A percentile compares a stretch with the other conserved stretches of the same genome.
Evolutionary conservation across 352 stramenopile genomes (phyloP).

Genomic region (Globisporangium rhizosaccharum): DNA sequence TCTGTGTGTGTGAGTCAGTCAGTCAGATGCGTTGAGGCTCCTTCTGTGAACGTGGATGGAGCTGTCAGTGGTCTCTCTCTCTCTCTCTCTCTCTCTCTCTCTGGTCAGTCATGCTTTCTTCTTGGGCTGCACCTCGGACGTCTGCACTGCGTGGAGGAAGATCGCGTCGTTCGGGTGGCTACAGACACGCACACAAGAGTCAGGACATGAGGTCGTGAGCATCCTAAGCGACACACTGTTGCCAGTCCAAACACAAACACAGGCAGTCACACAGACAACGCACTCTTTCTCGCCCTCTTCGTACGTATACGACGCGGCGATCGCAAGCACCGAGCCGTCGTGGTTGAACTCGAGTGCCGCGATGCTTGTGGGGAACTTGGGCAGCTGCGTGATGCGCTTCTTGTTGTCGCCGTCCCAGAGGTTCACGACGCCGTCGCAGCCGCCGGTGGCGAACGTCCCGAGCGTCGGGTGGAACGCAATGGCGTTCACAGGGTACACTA

Average conservation of each 20-base stretch:
- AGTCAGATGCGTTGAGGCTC: too few relatives aligned
- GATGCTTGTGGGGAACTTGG: conserved; percentile 84
- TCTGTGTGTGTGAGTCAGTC: too few relatives aligned
- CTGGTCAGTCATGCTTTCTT: conserved; percentile 24
- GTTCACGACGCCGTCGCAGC: conserved; percentile 91
- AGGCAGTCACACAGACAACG: conserved; percentile 7
- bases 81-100: background rate
- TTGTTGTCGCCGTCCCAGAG: conserved; percentile 95
- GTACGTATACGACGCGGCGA: conserved; percentile 96
- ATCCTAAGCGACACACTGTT: background rate
- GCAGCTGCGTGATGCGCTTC: conserved; percentile 90
- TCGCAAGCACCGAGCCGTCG: conserved; percentile 90
- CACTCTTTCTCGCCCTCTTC: conserved; percentile 96
- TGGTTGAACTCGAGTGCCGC: conserved; percentile 92
- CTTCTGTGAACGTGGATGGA: too few relatives aligned
- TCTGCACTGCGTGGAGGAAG: conserved; percentile 88
- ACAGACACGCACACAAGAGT: conserved; percentile 5
- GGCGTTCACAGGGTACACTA: conserved; percentile 95
- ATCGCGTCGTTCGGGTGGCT: conserved; percentile 92
- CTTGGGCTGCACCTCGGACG: conserved; percentile 84
- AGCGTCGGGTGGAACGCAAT: conserved; percentile 94
- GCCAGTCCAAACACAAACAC: background rate
- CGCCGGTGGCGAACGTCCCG: conserved; percentile 94
- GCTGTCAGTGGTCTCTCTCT: background rate
- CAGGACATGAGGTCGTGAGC: background rate